Base-by-base conservation (phyloP, 2,329 filamentous ascomycete species). In the Fusarium nisikadoi region DNA sequence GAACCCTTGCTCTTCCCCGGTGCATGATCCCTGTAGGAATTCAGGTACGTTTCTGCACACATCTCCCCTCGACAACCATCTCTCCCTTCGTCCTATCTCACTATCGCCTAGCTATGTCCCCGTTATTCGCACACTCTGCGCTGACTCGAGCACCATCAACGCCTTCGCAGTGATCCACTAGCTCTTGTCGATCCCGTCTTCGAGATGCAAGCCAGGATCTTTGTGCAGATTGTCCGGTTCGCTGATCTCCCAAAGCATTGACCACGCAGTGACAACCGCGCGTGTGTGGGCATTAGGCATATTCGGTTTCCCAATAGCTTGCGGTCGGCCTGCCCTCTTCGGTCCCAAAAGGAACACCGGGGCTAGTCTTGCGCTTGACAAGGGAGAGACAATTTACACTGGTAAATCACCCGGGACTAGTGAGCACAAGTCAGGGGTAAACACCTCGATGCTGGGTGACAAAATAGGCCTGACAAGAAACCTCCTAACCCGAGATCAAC, bases 351-450 rank as follows among this genome's bases (percentile, higher is more conserved):
- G 38, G 56, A 54, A 63, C 56, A 39, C 52, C n/a, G 12, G 39
- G 49, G 27, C 66, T 50, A 70, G 53, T 45, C 65, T 55, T 39
- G 31, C 53, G 38, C 42, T 52, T 31, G 50, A 62, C 65, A 49
- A 55, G 59, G 58, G 38, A 54, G 61, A 69, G 55, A 69, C 56
- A 72, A 72, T 69, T 72, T 72, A 55, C 65, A 52, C 52, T 68
- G 62, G 60, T 53, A 70, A 65, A 70, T 58, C 60, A 70, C 62
- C 70, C 65, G 66, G 53, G 36, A 33, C 66, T 73, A 71, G 52
- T 36, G 17, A 47, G n/a, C 23, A 49, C 53, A 68, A 71, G 70
- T 73, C 70, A 73, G 70, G 70, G 70, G 70, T 73, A 68, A 67
- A 50, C 49, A 19, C 29, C 16, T 33, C 8, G 11, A 49, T 49